phyloP scores from a whole-genome alignment of 345 rosid species.

The Eucalyptus cloeziana region DNA sequence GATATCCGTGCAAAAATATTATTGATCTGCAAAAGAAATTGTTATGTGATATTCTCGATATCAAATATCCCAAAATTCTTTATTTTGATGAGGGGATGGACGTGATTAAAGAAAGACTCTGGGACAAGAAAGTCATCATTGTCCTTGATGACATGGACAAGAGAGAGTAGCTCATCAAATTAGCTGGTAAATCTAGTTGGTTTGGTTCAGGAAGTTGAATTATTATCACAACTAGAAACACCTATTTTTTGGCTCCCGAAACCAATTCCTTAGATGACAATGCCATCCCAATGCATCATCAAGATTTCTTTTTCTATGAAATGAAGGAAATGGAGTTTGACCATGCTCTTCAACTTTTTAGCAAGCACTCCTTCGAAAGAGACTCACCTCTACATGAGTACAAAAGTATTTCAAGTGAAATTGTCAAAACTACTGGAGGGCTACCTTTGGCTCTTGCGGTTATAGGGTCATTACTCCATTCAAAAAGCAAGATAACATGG shows the following conservation, averaged over 20 bases:
- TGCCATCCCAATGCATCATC: fast-evolving
- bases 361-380: neutral
- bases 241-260: too few relatives aligned
- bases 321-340: neutral
- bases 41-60: fast-evolving
- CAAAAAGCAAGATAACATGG: neutral
- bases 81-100: fast-evolving
- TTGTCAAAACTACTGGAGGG: neutral
- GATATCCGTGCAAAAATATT: too few relatives aligned
- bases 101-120: fast-evolving
- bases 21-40: fast-evolving
- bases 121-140: too few relatives aligned
- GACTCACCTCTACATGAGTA: neutral
- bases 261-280: too few relatives aligned
- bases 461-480: neutral
- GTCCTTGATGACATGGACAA: too few relatives aligned
- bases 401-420: neutral
- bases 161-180: too few relatives aligned
- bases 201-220: too few relatives aligned
- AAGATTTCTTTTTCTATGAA: neutral
- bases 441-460: neutral
- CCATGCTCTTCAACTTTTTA: neutral
- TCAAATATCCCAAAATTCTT: fast-evolving
- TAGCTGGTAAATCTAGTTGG: too few relatives aligned
- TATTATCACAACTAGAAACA: too few relatives aligned